Percentiles rank a stretch among this genome's conserved stretches.
Evolutionary conservation across 179 eudicot genomes (phyloP).

Genomic region (Beta lomatogona): DNA sequence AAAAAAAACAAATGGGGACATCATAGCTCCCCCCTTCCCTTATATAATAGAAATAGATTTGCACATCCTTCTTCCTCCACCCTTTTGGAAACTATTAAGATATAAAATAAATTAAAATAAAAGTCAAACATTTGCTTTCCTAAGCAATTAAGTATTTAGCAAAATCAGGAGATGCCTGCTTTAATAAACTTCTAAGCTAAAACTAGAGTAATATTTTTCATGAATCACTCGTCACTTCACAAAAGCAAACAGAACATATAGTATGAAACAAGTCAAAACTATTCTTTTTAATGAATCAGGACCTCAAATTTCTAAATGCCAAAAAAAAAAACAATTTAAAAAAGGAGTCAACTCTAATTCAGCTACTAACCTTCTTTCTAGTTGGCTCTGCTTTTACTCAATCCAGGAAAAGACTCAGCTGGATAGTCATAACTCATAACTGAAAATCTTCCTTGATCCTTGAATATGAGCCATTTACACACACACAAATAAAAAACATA

Average conservation of each 20-base stretch:
- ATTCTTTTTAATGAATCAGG: slow-evolving; percentile 10
- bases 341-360: background rate
- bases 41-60: too few relatives aligned
- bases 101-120: too few relatives aligned
- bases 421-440: background rate
- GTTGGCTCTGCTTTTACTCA: background rate
- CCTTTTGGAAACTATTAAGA: too few relatives aligned
- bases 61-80: too few relatives aligned
- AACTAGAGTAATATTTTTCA: background rate
- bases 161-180: too few relatives aligned
- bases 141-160: too few relatives aligned
- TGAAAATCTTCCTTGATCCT: background rate
- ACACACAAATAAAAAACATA: background rate
- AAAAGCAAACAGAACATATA: background rate
- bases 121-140: too few relatives aligned
- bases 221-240: background rate
- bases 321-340: background rate
- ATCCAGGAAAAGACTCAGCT: background rate
- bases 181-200: too few relatives aligned
- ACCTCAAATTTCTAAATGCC: background rate
- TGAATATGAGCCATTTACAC: background rate
- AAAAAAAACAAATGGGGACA: too few relatives aligned
- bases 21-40: too few relatives aligned
- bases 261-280: background rate
- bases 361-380: background rate